phyloP scores from a whole-genome alignment of 345 rosid species.

The Adansonia digitata region DNA sequence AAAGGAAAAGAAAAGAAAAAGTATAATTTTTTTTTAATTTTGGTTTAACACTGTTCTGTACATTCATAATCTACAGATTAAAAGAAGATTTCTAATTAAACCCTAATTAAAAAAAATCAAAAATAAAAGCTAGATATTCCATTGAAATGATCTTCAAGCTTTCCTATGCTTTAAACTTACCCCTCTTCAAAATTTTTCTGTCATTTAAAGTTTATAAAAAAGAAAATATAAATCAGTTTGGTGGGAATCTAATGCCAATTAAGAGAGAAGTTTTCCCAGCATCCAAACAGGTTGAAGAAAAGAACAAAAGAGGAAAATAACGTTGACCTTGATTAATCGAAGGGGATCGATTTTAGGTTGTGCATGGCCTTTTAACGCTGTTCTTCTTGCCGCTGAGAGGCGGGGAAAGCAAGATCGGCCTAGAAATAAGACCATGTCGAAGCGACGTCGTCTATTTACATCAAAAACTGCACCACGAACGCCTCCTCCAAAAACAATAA shows the following conservation, averaged over 20 bases:
- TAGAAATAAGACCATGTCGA: conserved; percentile 33
- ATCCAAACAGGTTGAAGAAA: background rate
- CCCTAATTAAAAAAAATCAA: background rate
- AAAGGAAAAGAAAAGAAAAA: background rate
- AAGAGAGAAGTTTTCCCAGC: background rate
- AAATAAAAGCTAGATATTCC: background rate
- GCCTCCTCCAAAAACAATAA: background rate
- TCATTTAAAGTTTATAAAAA: background rate
- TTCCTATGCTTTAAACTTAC: background rate
- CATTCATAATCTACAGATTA: background rate
- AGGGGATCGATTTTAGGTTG: background rate
- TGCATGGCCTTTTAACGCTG: conserved; percentile 25
- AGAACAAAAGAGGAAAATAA: background rate
- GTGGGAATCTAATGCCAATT: background rate
- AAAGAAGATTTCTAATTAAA: background rate
- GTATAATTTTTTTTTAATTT: background rate
- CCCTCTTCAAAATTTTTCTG: background rate
- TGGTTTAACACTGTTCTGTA: background rate
- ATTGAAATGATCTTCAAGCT: background rate
- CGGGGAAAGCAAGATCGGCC: conserved; percentile 60
- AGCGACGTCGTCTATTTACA: conserved; percentile 14
- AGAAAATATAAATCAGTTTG: background rate
- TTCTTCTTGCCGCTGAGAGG: conserved; percentile 72
- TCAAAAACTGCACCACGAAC: conserved; percentile 1
- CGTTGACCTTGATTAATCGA: conserved; percentile 3